Evolutionary conservation across 2,329 filamentous ascomycete genomes (phyloP).

Genomic region (Beauveria medogensis): DNA sequence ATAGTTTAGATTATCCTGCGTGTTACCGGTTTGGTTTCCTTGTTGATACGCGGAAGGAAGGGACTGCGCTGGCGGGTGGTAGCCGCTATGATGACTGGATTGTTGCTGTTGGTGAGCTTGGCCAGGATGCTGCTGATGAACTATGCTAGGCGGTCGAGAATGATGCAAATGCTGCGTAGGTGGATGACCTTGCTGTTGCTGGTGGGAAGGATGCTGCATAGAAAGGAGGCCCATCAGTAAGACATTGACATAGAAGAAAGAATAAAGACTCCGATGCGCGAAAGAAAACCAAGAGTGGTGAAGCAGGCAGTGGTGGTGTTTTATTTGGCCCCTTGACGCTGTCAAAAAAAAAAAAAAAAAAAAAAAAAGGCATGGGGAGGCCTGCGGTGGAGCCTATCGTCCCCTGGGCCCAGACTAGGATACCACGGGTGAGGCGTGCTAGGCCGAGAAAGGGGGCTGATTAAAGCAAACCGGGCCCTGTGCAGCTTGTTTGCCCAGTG

Average conservation of each 20-base stretch:
- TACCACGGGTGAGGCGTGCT: constrained; percentile 41
- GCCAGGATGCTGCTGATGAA: constrained; percentile 64
- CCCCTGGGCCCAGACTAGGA: constrained; percentile 39
- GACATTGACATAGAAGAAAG: constrained; percentile 22
- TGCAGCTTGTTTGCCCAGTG: constrained; percentile 14
- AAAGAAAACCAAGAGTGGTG: constrained; percentile 31
- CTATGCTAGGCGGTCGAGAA: constrained; percentile 62
- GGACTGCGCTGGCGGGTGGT: constrained; percentile 56
- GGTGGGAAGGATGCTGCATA: constrained; percentile 71
- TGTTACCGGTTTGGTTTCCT: constrained; percentile 51
- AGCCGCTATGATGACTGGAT: constrained; percentile 53
- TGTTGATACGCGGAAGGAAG: constrained; percentile 61
- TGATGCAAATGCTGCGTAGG: constrained; percentile 60
- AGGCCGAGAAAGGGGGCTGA: constrained; percentile 34
- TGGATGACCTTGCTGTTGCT: constrained; percentile 59
- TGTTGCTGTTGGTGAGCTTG: constrained; percentile 52
- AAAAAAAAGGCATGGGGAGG: constrained; percentile 31
- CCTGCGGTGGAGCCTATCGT: constrained; percentile 28
- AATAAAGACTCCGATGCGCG: constrained; percentile 17
- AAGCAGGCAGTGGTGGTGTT: constrained; percentile 37
- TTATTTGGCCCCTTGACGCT: constrained; percentile 40
- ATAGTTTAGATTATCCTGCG: constrained; percentile 63
- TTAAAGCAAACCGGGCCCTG: constrained; percentile 24
- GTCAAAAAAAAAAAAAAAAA: constrained; percentile 19
- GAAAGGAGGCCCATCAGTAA: constrained; percentile 53